Percentiles rank a stretch among this genome's conserved stretches.
These are phyloP conservation scores for Penicillium sp. DNA, from an alignment of 2,329 filamentous ascomycete species.

Conservation along the genomic window DNA sequence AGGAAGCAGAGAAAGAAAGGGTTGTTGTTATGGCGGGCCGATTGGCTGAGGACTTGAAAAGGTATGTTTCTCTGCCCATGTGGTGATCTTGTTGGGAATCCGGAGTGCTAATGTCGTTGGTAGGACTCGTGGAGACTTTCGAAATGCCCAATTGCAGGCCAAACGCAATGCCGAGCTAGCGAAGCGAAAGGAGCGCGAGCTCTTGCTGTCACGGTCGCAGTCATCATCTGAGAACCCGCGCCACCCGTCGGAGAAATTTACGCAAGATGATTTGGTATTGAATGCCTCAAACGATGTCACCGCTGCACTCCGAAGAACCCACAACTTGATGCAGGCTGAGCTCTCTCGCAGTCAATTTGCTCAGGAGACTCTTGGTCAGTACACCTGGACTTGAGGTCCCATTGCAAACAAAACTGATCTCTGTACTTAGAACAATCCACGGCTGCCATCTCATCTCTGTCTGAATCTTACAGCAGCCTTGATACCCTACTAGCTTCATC, in stretches of 20 bases:
- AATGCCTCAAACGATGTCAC: constrained; percentile 82
- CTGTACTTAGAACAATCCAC: constrained; percentile 64
- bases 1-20: constrained; percentile 62
- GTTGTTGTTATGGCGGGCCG: constrained; percentile 66
- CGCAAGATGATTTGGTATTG: constrained; percentile 70
- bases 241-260: constrained; percentile 50
- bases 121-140: constrained; percentile 66
- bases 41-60: constrained; percentile 67
- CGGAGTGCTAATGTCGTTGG: constrained; percentile 8
- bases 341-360: constrained; percentile 85
- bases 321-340: constrained; percentile 81
- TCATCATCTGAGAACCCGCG: constrained; percentile 27
- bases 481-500: constrained; percentile 74
- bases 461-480: constrained; percentile 76
- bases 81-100: not conserved
- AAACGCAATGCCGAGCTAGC: constrained; percentile 72
- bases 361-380: constrained; percentile 69
- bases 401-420: constrained; percentile 4
- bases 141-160: constrained; percentile 76
- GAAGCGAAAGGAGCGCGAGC: constrained; percentile 71
- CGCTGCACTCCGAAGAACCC: constrained; percentile 75
- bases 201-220: constrained; percentile 62
- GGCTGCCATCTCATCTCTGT: constrained; percentile 74
- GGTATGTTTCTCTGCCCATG: constrained; percentile 49
- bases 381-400: not conserved